Evolutionary conservation across 2,329 filamentous ascomycete genomes (phyloP).

Genomic region (Xylaria sp.): DNA sequence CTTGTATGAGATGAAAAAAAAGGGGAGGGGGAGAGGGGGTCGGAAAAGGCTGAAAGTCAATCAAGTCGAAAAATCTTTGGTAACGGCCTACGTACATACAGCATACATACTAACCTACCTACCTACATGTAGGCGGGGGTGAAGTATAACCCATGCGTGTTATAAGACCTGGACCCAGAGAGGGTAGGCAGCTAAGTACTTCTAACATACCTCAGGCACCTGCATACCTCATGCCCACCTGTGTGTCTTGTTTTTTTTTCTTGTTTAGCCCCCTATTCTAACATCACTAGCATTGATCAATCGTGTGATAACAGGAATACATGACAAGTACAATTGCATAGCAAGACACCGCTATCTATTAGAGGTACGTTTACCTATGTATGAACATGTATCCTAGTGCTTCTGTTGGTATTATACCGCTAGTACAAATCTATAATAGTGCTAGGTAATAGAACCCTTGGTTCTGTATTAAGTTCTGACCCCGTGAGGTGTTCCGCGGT

Average conservation of each 20-base stretch:
- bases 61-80: background rate
- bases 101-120: background rate
- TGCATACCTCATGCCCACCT: too few species aligned
- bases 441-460: background rate
- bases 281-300: background rate
- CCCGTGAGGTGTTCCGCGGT: background rate
- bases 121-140: background rate
- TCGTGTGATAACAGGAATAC: background rate
- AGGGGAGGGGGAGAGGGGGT: background rate
- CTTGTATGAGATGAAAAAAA: constrained; percentile 15
- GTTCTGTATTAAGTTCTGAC: background rate
- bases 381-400: background rate
- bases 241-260: background rate
- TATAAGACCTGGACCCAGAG: too few species aligned
- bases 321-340: background rate
- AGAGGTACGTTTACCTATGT: background rate
- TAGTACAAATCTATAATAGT: background rate
- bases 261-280: background rate
- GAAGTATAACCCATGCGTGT: too few species aligned
- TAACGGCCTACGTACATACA: background rate
- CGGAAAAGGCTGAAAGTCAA: constrained; percentile 20
- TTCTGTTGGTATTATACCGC: background rate
- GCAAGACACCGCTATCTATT: background rate
- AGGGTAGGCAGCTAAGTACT: too few species aligned
- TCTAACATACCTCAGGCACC: too few species aligned